Conservation (phyloP, 495 filamentous ascomycete genomes). For the Lasiosphaeris hirsuta region DNA sequence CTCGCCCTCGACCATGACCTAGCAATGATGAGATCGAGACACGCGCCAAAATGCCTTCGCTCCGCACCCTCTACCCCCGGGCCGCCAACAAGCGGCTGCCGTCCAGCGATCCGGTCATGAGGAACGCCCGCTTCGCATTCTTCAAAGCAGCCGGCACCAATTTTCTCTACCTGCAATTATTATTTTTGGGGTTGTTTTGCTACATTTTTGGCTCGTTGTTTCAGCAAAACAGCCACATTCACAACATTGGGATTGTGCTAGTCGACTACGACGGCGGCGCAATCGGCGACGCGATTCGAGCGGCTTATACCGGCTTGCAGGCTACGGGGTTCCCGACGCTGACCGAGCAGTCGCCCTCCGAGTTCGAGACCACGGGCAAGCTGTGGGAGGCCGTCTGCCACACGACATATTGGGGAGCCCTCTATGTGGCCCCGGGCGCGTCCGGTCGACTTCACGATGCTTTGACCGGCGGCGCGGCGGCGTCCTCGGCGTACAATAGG, state of each 20-base stretch:
- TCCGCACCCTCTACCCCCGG: slow-evolving; percentile 9
- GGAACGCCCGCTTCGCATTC: slow-evolving; percentile 1
- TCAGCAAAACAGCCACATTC: slow-evolving; percentile 35
- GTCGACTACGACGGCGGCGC: slow-evolving; percentile 53
- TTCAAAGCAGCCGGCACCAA: slow-evolving; percentile 18
- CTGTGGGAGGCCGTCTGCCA: slow-evolving; percentile 40
- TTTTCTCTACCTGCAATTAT: slow-evolving; percentile 30
- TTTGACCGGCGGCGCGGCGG: slow-evolving; percentile 28
- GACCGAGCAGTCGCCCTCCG: slow-evolving; percentile 25
- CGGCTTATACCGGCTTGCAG: slow-evolving; percentile 40
- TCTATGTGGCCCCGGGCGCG: slow-evolving; percentile 40
- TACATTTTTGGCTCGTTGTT: slow-evolving; percentile 49
- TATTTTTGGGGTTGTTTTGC: slow-evolving; percentile 46
- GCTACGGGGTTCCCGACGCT: slow-evolving; percentile 40
- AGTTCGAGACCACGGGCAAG: slow-evolving; percentile 25
- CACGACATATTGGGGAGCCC: slow-evolving; percentile 45
- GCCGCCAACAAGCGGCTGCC: background rate
- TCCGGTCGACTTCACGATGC: slow-evolving; percentile 37
- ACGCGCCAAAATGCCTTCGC: background rate
- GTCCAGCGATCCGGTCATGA: slow-evolving; percentile 3
- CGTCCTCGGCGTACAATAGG: slow-evolving; percentile 35
- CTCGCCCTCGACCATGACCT: too few relatives aligned
- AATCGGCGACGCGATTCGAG: slow-evolving; percentile 40
- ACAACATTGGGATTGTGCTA: slow-evolving; percentile 44
- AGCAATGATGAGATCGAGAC: too few relatives aligned